Evolutionary conservation across 495 filamentous ascomycete species (phyloP), one percentile per base, ranked within the genome.

Genomic region (Trichoderma erinaceum): DNA sequence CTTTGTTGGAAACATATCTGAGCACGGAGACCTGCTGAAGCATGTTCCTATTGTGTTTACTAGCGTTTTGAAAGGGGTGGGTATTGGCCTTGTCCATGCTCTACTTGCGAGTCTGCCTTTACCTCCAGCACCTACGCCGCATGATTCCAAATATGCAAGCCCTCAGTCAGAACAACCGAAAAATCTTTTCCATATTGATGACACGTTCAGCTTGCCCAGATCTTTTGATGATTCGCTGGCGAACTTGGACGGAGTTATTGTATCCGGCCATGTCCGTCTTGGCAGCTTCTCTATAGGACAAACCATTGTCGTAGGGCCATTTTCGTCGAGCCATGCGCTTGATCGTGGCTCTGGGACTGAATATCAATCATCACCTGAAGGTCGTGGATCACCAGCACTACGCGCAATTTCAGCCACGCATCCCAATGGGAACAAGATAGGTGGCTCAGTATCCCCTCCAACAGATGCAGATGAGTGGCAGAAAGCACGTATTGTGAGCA

Each of bases 21-120:
- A 78, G 25, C 78, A 76, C 15, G 75, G 81, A 13, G 83, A 83
- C 44, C 75, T 86, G 56, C 72, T 79, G 23, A 77, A 78, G 4
- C 78, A 85, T 52, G 90, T 98, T 11, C 95, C 96, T 1, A 94
- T 99, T 69, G 77, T 97, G 3, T 83, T 98, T 29, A 93, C 92
- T 23, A 97, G 92, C 70, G 90, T 93, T 12, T 88, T 96, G 4
- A 90, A 89, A 73, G 95, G 94, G 1, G 87, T 86, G 15, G 94
- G 94, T 1, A 88, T 98, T 67, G 85, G 87, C 23, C 82, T 89
- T 67, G 73, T 97, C 13, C 95, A 99, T 76, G 91, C 91, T 35
- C 81, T 98, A 8, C 83, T 99, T 27, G 84, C 87, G 65, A 84
- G 83, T 67, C 83, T 99, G 23, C 93, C 96, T 0, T 80, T 95